Evolutionary conservation across 345 rosid genomes (phyloP).

Genomic region (Arabidopsis arenosa): DNA sequence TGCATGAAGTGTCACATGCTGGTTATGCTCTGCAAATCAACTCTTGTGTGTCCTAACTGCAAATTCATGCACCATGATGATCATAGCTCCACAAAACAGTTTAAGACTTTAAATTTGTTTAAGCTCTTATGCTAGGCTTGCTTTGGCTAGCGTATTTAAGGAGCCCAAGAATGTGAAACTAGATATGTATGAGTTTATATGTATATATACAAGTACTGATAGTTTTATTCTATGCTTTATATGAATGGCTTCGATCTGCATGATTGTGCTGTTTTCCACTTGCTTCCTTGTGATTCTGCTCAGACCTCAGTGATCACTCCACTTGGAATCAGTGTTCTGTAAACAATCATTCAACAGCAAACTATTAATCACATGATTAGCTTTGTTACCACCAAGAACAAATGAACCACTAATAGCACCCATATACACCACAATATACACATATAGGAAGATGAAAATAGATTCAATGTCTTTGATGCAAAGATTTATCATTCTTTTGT

Average conservation of each 20-base stretch:
- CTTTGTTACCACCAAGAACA: slow-evolving; percentile 4
- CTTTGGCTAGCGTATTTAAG: background rate
- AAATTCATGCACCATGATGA: slow-evolving; percentile 77
- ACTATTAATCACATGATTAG: background rate
- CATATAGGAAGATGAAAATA: background rate
- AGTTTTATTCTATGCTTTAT: slow-evolving; percentile 16
- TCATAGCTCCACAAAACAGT: slow-evolving; percentile 50
- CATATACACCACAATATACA: background rate
- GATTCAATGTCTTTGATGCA: background rate
- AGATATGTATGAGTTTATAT: slow-evolving; percentile 22
- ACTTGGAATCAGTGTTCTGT: slow-evolving; percentile 15
- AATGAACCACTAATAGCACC: background rate
- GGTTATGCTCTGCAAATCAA: slow-evolving; percentile 79
- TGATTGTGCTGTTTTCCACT: background rate
- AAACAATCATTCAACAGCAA: background rate
- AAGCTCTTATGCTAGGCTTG: slow-evolving; percentile 57
- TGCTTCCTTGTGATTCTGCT: slow-evolving; percentile 4
- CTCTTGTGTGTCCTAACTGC: slow-evolving; percentile 87
- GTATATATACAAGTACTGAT: slow-evolving; percentile 31
- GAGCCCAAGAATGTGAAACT: slow-evolving; percentile 27
- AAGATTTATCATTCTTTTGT: background rate
- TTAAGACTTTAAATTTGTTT: slow-evolving; percentile 54
- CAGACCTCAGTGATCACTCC: background rate
- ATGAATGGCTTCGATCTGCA: background rate
- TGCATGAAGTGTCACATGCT: slow-evolving; percentile 82